Percentiles rank a stretch among this genome's conserved stretches.
Evolutionary conservation across 805 yeast genomes (phyloP).

Genomic region (Teunomyces kruisii): DNA sequence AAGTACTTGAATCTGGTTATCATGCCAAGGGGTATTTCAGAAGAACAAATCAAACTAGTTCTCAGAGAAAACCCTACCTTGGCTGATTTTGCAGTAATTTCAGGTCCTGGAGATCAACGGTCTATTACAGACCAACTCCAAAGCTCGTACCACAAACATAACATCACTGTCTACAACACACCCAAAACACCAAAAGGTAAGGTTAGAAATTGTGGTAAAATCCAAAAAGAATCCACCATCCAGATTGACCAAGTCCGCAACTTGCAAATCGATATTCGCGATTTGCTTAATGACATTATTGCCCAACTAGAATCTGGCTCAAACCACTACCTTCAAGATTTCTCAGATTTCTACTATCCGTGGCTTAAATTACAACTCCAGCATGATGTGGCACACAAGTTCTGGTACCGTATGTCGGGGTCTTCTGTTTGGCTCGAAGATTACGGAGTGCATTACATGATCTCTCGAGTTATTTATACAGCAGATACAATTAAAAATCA

Average conservation of each 20-base stretch:
- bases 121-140: neutral
- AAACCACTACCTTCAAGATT: constrained; percentile 19
- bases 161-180: neutral
- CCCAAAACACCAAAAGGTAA: neutral
- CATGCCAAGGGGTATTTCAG: too few species aligned
- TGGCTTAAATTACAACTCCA: constrained; percentile 14
- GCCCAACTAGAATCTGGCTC: constrained; percentile 12
- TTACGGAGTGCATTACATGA: constrained; percentile 48
- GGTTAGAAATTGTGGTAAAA: neutral
- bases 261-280: constrained; percentile 1
- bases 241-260: neutral
- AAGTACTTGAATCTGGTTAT: too few species aligned
- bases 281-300: constrained; percentile 1
- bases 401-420: constrained; percentile 51
- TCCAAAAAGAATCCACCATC: neutral
- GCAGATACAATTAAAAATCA: constrained; percentile 24
- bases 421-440: constrained; percentile 54
- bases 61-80: too few species aligned
- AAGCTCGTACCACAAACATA: neutral
- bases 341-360: constrained; percentile 24
- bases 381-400: constrained; percentile 13
- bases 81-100: too few species aligned
- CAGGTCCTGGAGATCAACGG: too few species aligned
- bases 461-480: constrained; percentile 29
- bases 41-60: too few species aligned